Percentiles rank a stretch among this genome's conserved stretches.
Conservation (phyloP, 1,139 yeast species). For the Suhomyces yuchorum region DNA sequence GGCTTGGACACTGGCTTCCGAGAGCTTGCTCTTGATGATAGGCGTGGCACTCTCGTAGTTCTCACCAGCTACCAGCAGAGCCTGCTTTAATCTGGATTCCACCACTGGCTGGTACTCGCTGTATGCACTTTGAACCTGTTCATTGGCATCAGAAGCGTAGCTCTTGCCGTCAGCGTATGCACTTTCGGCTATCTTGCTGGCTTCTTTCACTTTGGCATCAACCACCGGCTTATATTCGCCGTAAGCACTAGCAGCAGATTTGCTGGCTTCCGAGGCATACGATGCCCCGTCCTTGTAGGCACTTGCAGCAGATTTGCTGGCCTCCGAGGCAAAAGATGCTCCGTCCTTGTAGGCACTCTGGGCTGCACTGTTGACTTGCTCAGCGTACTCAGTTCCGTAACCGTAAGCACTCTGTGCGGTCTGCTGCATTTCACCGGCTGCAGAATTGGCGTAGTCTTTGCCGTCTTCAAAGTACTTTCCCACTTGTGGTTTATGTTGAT, state of each 20-base stretch:
- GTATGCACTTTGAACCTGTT: constrained; percentile 13
- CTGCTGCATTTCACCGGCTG: constrained; percentile 1
- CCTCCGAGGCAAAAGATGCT: constrained; percentile 6
- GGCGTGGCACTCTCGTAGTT: constrained; percentile 8
- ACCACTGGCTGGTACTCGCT: constrained; percentile 12
- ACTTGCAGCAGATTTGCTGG: constrained; percentile 9
- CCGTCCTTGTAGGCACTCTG: constrained; percentile 10
- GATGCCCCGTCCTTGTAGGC: constrained; percentile 14
- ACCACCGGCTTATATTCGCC: constrained; percentile 9
- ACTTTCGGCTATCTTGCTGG: constrained; percentile 5
- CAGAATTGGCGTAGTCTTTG: constrained; percentile 4
- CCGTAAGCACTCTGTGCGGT: constrained; percentile 6
- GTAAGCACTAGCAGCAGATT: constrained; percentile 13
- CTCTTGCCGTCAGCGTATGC: constrained; percentile 3
- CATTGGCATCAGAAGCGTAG: constrained; percentile 5
- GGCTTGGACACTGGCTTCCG: constrained; percentile 8
- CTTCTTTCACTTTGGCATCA: constrained; percentile 3
- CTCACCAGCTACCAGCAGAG: constrained; percentile 3
- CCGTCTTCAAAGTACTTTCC: constrained; percentile 12
- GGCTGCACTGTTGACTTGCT: constrained; percentile 6
- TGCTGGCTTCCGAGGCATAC: constrained; percentile 7
- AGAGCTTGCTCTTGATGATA: constrained; percentile 5
- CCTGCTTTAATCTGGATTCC: constrained; percentile 5
- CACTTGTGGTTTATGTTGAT: constrained; percentile 14
- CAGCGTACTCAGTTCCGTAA: constrained; percentile 11